Base-by-base conservation (phyloP, 169 alveolate species). In the Cryptosporidium tyzzeri region DNA sequence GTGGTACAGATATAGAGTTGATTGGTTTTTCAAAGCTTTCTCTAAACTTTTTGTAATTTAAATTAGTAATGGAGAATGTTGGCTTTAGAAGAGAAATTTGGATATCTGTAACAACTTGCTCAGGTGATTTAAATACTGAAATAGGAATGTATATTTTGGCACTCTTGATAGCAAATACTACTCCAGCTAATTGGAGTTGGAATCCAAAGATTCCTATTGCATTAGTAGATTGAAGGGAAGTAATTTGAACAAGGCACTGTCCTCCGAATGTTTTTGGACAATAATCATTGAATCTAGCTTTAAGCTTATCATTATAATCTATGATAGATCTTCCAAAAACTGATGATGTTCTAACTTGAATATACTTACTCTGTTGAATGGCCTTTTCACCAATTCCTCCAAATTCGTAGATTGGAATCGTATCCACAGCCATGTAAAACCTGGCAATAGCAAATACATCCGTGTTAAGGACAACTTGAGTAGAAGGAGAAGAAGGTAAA, bases 121-220 rank as follows among this genome's bases (percentile, higher is more conserved):
- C 67, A 41, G 33, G n/a, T n/a, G 29, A n/a, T 31, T 80, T 59
- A 45, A 29, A 80, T 18, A 61, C 75, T 6, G 62, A 41, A 14
- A 80, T 44, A 9, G 73, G 73, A 21, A 80, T 39, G 69, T 61
- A 80, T 3, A 80, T 62, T 21, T 80, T 59, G 16, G 50, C 75
- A 5, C 75, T 80, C 26, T 48, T 37, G 9, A 80, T 58, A 62
- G 87, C 35, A 48, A 26, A 48, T 8, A 39, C 18, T 21, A 80
- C 67, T 41, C 87, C 87, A 18, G 87, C 87, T 12, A 80, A 50
- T 3, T 69, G 62, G 6, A 80, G 75, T 31, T 80, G 87, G 37
- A 80, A 80, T 10, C 87, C 87, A 62, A 61, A 80, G 41, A 80
- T 80, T 16, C 87, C 75, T 12, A 80, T 48, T n/a, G 87, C 87